Base-by-base conservation (phyloP, 2,329 filamentous ascomycete genomes). In the Sporothrix humicola region DNA sequence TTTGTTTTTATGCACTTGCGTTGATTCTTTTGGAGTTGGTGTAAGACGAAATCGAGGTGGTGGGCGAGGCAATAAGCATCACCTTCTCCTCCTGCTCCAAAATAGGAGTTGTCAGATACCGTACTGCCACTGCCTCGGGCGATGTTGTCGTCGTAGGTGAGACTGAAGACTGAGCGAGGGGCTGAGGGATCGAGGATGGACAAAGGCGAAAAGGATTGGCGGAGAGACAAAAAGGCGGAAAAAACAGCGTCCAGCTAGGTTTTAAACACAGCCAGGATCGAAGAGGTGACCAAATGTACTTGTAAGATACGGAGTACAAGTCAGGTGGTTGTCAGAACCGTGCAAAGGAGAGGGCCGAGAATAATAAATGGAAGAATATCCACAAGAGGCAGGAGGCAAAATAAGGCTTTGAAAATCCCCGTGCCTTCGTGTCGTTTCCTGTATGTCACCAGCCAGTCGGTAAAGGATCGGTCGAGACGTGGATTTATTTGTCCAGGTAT, bases 261-360 rank as follows among this genome's bases (percentile, higher is more conserved):
- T 70, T 70, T 37, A 58, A 37, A 70, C 44, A n/a, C 65, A n/a
- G 65, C 61, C 61, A 54, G 65, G 46, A 37, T 9, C 46, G 42
- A 46, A 17, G 37, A 20, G 59, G 59, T 5, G 37, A 46, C 9
- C 31, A 37, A 37, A 7, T 48, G 46, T 48, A 17, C 46, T 12
- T 48, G 15, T 37, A 37, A 37, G 31, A 17, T 48, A 48, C 44
- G 44, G 17, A 54, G 50, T n/a, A 54, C 65, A 63, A 37, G 65
- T 54, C 46, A 69, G 65, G 13, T 42, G 20, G 65, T 26, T 20
- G 9, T 54, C 46, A 69, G 46, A 12, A 26, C 15, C n/a, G 61
- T 20, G 44, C n/a, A 23, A 69, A 26, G 69, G 37, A 50, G 13
- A 26, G 42, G 9, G 5, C 54, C 58, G 15, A 59, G 54, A 59